Base-by-base conservation (phyloP, 139 green algal genomes). In the Haematococcus lacustris region DNA sequence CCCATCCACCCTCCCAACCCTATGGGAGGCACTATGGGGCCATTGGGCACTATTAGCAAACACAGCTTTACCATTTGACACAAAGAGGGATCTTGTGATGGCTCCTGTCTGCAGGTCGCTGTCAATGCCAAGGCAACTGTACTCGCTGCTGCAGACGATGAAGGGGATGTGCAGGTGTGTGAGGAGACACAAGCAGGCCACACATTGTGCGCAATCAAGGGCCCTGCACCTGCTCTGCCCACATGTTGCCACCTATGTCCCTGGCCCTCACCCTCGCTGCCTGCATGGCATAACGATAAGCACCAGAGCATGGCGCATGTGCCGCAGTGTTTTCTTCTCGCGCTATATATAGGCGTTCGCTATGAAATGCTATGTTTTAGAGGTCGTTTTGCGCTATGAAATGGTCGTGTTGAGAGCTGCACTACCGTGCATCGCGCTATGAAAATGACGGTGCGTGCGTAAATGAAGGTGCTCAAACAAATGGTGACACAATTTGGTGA, bases 81-180 rank as follows among this genome's bases (percentile, higher is more conserved):
- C 13, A 13, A n/a, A 21, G 13, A n/a, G 13, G 13, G 47, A 13
- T 28, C 21, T 57, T 57, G 47, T 57, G 13, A 21, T 28, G 13
- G 13, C 21, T 57, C 21, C 21, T 9, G 40, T 33, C 3, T 30
- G 5, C 63, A 69, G 63, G 33, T 91, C 26, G 69, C 71, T 28
- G 61, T 90, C n/a, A 73, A 74, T 38, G 6, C 33, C 33, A 73
- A 62, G 1, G 85, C 80, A 3, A 61, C 67, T 1, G 75, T 76
- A 51, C 47, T 91, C 34, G 85, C 83, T 17, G 81, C 82, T 0
- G 83, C 33, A 0, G 86, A 91, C 67, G 86, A 91, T 43, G 59
- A 76, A 0, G 86, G 86, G 1, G 79, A 85, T 39, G 80, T 88
- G 26, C 68, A 82, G 33, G 73, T 91, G 17, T 70, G 85, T 38